Evolutionary conservation across 2,329 filamentous ascomycete species (phyloP).

Genomic region (Xylariaceae sp.): DNA sequence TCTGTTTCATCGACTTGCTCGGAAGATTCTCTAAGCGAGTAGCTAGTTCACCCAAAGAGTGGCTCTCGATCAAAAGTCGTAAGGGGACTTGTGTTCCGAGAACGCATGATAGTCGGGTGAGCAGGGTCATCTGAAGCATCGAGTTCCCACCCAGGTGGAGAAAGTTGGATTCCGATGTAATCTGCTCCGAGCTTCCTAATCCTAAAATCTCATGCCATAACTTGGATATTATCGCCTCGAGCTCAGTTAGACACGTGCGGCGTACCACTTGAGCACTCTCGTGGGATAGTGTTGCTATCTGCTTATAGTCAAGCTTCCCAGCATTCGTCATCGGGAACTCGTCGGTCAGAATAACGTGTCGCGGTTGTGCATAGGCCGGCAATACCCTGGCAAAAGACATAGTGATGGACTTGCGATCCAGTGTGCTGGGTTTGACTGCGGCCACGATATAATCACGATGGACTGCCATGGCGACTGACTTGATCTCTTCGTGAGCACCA

Average conservation of each 20-base stretch:
- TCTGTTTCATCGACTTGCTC: not conserved
- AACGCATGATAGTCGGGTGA: not conserved
- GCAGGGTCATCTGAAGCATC: not conserved
- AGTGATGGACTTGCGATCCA: not conserved
- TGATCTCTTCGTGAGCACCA: not conserved
- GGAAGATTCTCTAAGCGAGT: not conserved
- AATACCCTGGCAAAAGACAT: not conserved
- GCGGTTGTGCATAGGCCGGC: not conserved
- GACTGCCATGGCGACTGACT: not conserved
- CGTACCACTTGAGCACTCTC: not conserved
- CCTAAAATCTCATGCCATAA: not conserved
- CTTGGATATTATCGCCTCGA: not conserved
- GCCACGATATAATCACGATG: slow-evolving; percentile 1
- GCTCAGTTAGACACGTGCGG: not conserved
- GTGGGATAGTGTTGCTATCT: not conserved
- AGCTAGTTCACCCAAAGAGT: not conserved
- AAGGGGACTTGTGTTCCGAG: not conserved
- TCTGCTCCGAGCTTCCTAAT: not conserved
- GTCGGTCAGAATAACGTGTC: not conserved
- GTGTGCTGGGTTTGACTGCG: not conserved
- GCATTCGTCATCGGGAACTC: slow-evolving; percentile 5
- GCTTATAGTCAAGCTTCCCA: slow-evolving; percentile 7
- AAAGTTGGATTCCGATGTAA: not conserved
- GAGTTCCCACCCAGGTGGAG: not conserved
- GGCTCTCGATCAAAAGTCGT: not conserved